A percentile compares a stretch with the other conserved stretches of the same genome.
These are phyloP conservation scores for Alternaria novae-zelandiae DNA, from an alignment of 2,329 filamentous ascomycete species.

Conservation along the genomic window DNA sequence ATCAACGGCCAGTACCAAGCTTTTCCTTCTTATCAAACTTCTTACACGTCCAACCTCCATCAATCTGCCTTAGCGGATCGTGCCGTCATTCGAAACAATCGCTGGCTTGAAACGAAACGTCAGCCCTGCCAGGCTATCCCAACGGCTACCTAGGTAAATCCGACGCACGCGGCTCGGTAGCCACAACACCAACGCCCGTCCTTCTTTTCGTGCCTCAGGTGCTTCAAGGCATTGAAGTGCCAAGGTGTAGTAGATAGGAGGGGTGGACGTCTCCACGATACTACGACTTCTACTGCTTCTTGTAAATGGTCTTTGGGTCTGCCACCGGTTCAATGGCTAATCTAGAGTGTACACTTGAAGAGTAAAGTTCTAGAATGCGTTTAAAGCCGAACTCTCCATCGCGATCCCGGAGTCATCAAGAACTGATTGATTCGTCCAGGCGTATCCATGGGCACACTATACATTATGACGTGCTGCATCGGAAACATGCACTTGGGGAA, in stretches of 20 bases:
- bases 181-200: neutral
- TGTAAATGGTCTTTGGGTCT: neutral
- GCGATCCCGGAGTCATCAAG: neutral
- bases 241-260: neutral
- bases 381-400: neutral
- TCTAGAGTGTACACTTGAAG: neutral
- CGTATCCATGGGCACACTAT: neutral
- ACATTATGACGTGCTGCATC: neutral
- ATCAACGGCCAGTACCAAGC: conserved; percentile 20
- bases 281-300: neutral
- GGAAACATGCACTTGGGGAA: neutral
- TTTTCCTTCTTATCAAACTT: conserved; percentile 27
- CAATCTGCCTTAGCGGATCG: conserved; percentile 18
- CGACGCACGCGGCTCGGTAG: neutral
- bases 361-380: neutral
- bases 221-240: neutral
- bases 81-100: conserved; percentile 24
- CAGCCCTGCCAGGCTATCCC: conserved; percentile 2
- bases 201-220: neutral
- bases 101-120: conserved; percentile 24
- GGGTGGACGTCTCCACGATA: neutral
- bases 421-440: neutral
- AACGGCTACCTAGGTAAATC: conserved; percentile 1
- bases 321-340: neutral
- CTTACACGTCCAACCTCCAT: conserved; percentile 7